Conservation (phyloP, 371 early-diverging fungal genomes). For the Rhizopus sp. region DNA sequence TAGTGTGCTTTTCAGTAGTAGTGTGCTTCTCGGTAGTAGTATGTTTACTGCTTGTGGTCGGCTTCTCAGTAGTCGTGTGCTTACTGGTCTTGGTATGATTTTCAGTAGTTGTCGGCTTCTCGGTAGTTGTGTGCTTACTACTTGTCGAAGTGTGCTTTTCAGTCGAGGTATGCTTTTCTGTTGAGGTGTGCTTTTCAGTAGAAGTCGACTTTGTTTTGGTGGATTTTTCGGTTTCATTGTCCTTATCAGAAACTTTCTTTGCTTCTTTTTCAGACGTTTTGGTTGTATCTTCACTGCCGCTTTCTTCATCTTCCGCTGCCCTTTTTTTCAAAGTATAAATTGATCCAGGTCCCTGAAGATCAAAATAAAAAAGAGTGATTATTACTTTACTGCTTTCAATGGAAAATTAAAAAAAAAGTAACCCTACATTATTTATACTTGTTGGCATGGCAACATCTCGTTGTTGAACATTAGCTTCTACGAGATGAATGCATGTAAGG, state of each 20-base stretch:
- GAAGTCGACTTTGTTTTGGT: background rate
- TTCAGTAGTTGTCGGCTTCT: background rate
- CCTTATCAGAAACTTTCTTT: background rate
- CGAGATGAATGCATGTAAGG: constrained; percentile 3
- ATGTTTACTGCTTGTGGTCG: background rate
- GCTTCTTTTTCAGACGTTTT: background rate
- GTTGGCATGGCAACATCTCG: background rate
- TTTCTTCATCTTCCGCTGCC: background rate
- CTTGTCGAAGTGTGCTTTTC: background rate
- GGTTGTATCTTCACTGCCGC: background rate
- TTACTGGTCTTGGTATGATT: background rate
- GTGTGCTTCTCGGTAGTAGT: constrained; percentile 8
- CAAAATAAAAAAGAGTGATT: background rate
- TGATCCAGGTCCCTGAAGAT: background rate
- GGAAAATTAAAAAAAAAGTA: background rate
- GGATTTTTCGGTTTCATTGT: background rate
- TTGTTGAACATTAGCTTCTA: background rate
- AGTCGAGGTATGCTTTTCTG: background rate
- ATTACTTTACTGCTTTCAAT: background rate
- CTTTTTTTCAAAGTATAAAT: background rate
- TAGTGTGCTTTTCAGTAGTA: background rate
- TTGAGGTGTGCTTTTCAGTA: constrained; percentile 5
- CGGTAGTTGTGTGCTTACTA: background rate
- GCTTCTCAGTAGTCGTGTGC: background rate
- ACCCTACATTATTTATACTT: background rate